Conservation (phyloP, 202 grass and related monocot genomes). For the Brachypodium distachyon region DNA sequence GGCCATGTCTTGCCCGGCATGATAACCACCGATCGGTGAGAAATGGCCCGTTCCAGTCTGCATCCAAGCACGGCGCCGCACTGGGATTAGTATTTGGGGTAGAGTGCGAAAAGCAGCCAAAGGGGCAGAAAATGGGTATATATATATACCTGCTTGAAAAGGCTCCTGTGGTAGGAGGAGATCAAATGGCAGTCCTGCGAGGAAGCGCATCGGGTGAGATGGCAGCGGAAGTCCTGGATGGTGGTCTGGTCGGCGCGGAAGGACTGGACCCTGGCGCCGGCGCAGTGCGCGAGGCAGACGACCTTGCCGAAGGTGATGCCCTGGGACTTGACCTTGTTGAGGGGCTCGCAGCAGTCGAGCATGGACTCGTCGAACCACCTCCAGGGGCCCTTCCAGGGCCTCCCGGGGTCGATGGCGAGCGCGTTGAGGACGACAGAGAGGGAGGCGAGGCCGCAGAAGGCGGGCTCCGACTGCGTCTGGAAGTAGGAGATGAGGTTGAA, state of each 20-base stretch:
- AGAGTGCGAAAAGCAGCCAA: not conserved
- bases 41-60: slow-evolving; percentile 92
- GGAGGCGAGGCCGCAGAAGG: slow-evolving; percentile 74
- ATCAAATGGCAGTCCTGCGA: slow-evolving; percentile 79
- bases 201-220: slow-evolving; percentile 42
- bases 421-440: slow-evolving; percentile 86
- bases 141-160: slow-evolving; percentile 53
- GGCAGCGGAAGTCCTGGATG: slow-evolving; percentile 53
- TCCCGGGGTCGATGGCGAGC: slow-evolving; percentile 72
- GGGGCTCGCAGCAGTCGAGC: slow-evolving; percentile 88
- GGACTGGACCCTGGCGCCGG: slow-evolving; percentile 72
- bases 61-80: not conserved
- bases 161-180: slow-evolving; percentile 58
- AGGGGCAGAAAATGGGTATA: not conserved
- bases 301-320: slow-evolving; percentile 87
- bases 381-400: slow-evolving; percentile 87
- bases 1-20: slow-evolving; percentile 72
- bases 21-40: slow-evolving; percentile 92
- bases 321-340: slow-evolving; percentile 59
- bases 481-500: slow-evolving; percentile 87
- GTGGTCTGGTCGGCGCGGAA: slow-evolving; percentile 53
- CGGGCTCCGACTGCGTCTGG: slow-evolving; percentile 89
- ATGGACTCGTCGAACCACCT: slow-evolving; percentile 97
- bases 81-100: not conserved
- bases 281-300: slow-evolving; percentile 80